Conservation (phyloP, 2,329 filamentous ascomycete species). For the Davidsoniella eucalypti region DNA sequence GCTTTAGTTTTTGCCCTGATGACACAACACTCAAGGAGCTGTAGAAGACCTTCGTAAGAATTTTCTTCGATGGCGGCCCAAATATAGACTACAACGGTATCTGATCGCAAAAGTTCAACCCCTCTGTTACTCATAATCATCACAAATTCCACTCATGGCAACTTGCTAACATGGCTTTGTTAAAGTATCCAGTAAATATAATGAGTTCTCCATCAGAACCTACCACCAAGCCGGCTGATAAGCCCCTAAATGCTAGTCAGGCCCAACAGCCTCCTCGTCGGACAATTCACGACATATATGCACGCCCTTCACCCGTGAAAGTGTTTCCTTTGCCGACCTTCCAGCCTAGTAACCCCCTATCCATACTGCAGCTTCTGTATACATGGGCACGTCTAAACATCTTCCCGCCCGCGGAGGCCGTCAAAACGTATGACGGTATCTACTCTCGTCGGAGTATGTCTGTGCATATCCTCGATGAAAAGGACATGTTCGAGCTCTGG, state of each 20-base stretch:
- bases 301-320: slow-evolving; percentile 61
- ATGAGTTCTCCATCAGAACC: slow-evolving; percentile 3
- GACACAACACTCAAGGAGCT: slow-evolving; percentile 29
- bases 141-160: neutral
- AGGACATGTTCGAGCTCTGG: slow-evolving; percentile 70
- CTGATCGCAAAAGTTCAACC: slow-evolving; percentile 37
- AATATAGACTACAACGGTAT: slow-evolving; percentile 95
- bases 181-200: slow-evolving; percentile 7
- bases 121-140: slow-evolving; percentile 15
- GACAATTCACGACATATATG: slow-evolving; percentile 57
- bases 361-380: slow-evolving; percentile 63
- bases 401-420: slow-evolving; percentile 46
- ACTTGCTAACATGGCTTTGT: neutral
- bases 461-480: slow-evolving; percentile 64
- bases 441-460: slow-evolving; percentile 74
- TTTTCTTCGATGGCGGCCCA: slow-evolving; percentile 12
- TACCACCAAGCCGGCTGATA: slow-evolving; percentile 7
- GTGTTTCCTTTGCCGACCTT: slow-evolving; percentile 75
- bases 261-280: slow-evolving; percentile 18
- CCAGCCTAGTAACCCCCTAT: slow-evolving; percentile 84
- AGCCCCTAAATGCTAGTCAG: slow-evolving; percentile 8
- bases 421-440: slow-evolving; percentile 50
- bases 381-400: slow-evolving; percentile 61
- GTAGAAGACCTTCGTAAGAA: slow-evolving; percentile 14
- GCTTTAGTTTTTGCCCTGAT: slow-evolving; percentile 30